Evolutionary conservation across 306 rosid genomes (phyloP), one percentile per base, ranked within the genome.

Genomic region (Cicer bijugum): DNA sequence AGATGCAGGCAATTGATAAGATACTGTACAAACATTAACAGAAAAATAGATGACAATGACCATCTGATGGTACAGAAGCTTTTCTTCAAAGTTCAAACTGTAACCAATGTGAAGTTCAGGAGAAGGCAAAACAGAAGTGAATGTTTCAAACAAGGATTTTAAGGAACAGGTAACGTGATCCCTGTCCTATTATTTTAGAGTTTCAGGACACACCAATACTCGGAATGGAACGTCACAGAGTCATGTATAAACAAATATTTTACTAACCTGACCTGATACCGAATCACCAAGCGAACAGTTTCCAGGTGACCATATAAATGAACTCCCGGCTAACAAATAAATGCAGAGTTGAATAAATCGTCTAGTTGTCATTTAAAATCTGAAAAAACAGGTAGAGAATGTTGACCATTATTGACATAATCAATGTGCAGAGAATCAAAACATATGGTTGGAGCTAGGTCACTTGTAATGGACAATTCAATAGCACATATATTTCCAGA

Each of bases 401-500:
- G 56, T 80, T 58, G 80, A 76, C 17, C 52, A 28, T 28, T 28
- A 40, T 73, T 81, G 19, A 71, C 76, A 75, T 58, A 45, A 76
- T 81, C 83, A 61, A 61, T 69, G 47, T 55, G 81, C 33, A 64
- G 79, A 38, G 84, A 68, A 33, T 82, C 78, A 0, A 82, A 79
- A 81, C 87, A 86, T 73, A 90, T 83, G 73, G 77, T 89, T 28
- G 33, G 63, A 70, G 83, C 87, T 67, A 77, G 62, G 74, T 89
- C 90, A 69, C 85, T 81, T 10, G 88, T 83, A 71, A 88, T 69
- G 63, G 78, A 82, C 86, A 92, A 72, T 78, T 86, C 44, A 63
- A 80, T 62, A 48, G 86, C 83, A 53, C 96, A 92, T 78, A 90
- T 81, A 82, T 82, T 89, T 62, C 87, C 92, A 67, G 68, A 77